These are phyloP conservation scores for Cyclostephanos tholiformis DNA, from an alignment of 108 stramenopile species.

Conservation along the genomic window DNA sequence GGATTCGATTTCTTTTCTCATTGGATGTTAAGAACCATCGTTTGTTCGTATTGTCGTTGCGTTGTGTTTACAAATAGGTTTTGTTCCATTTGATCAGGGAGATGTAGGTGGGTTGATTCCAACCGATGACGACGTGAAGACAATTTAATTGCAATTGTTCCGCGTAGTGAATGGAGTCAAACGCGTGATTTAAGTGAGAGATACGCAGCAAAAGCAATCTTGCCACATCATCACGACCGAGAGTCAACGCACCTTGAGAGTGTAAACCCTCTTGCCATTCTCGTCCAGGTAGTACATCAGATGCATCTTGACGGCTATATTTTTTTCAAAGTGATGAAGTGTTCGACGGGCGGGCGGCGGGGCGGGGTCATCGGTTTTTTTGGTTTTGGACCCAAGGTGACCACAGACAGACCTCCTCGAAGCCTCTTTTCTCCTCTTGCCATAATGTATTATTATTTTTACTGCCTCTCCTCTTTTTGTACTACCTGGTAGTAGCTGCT, in stretches of 20 bases:
- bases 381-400: too few relatives aligned
- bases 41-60: neutral
- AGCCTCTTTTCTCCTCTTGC: too few relatives aligned
- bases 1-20: slow-evolving; percentile 81
- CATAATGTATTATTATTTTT: too few relatives aligned
- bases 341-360: neutral
- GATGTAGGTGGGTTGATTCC: neutral
- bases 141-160: neutral
- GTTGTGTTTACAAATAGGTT: too few relatives aligned
- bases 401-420: neutral
- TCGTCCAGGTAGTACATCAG: slow-evolving; percentile 97
- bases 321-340: neutral
- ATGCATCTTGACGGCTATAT: slow-evolving; percentile 80
- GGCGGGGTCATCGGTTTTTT: too few relatives aligned
- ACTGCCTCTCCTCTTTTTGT: too few relatives aligned
- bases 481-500: too few relatives aligned
- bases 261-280: slow-evolving; percentile 96
- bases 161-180: neutral
- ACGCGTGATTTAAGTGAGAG: neutral
- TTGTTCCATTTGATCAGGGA: neutral
- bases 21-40: neutral
- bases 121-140: neutral
- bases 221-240: slow-evolving; percentile 2
- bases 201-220: neutral
- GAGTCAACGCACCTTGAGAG: slow-evolving; percentile 85